Conservation (phyloP, 2,329 filamentous ascomycete genomes). For the Akanthomyces uredinophilus region DNA sequence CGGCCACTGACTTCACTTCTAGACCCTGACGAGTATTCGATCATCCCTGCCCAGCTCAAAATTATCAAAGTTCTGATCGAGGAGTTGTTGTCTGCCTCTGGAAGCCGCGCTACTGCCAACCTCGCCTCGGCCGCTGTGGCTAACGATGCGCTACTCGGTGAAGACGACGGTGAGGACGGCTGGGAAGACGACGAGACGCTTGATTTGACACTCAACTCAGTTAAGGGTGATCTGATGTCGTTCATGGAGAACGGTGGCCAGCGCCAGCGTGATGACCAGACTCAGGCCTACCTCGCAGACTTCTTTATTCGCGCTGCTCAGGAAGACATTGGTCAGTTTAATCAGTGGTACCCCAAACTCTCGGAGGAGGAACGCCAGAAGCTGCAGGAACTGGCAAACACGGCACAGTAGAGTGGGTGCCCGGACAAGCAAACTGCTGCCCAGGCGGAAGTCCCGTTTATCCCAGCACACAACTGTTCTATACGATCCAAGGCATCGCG, state of each 20-base stretch:
- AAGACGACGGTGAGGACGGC: slow-evolving; percentile 77
- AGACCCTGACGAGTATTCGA: slow-evolving; percentile 81
- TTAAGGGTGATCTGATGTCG: slow-evolving; percentile 75
- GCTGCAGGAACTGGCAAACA: slow-evolving; percentile 46
- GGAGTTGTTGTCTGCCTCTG: slow-evolving; percentile 78
- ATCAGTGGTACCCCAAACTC: slow-evolving; percentile 51
- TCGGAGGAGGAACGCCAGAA: slow-evolving; percentile 53
- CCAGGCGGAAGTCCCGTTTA: background rate
- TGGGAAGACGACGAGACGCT: slow-evolving; percentile 76
- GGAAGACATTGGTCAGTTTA: slow-evolving; percentile 53
- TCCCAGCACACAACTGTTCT: background rate
- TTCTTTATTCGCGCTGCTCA: slow-evolving; percentile 65
- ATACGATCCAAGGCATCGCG: background rate
- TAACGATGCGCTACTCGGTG: slow-evolving; percentile 53
- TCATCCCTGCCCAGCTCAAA: slow-evolving; percentile 83
- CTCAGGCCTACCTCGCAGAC: slow-evolving; percentile 73
- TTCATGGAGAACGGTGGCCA: slow-evolving; percentile 56
- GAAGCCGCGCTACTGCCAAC: slow-evolving; percentile 53
- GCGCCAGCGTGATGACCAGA: slow-evolving; percentile 81
- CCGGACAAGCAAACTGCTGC: background rate
- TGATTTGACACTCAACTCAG: slow-evolving; percentile 66
- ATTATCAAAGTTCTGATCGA: slow-evolving; percentile 94
- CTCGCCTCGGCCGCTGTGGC: slow-evolving; percentile 60
- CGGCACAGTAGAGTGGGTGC: slow-evolving; percentile 25
- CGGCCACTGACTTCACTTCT: slow-evolving; percentile 20